A percentile compares a stretch with the other conserved stretches of the same genome.
These are phyloP conservation scores for Puccinia horiana DNA, from an alignment of 1,284 basidiomycete genomes.

Conservation along the genomic window DNA sequence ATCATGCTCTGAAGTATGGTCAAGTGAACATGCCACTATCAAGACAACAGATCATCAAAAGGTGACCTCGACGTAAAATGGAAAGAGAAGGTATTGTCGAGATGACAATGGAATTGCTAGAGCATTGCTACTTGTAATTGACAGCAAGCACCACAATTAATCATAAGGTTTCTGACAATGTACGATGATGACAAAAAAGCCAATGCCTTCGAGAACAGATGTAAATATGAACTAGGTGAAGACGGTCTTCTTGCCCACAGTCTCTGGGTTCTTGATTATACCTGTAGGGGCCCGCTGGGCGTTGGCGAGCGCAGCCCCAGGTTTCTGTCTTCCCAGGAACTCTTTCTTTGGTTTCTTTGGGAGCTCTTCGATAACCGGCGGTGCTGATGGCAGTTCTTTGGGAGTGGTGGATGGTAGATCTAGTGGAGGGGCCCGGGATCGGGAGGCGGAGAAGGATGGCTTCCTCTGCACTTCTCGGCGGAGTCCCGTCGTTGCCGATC, in stretches of 20 bases:
- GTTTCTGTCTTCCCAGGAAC: conserved; percentile 35
- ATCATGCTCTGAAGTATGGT: too few relatives aligned
- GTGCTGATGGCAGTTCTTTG: background rate
- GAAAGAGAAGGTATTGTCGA: too few relatives aligned
- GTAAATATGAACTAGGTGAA: background rate
- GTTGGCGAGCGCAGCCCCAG: conserved; percentile 46
- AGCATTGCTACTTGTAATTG: too few relatives aligned
- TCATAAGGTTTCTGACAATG: background rate
- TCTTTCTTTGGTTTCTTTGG: conserved; percentile 10
- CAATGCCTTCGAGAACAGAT: background rate
- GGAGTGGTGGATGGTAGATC: background rate
- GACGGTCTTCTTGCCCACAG: conserved; percentile 7
- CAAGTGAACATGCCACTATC: too few relatives aligned
- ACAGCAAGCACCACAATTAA: too few relatives aligned
- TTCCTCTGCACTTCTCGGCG: background rate
- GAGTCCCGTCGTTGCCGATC: background rate
- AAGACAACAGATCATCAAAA: too few relatives aligned
- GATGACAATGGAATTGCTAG: too few relatives aligned
- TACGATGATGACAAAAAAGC: background rate
- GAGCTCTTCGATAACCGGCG: background rate
- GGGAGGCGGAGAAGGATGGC: background rate
- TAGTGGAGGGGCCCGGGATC: background rate
- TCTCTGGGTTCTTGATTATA: conserved; percentile 40
- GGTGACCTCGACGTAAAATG: too few relatives aligned
- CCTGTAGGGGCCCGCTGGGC: conserved; percentile 39